phyloP scores from a whole-genome alignment of 2,329 filamentous ascomycete genomes.

The Uncinocarpus reesii region DNA sequence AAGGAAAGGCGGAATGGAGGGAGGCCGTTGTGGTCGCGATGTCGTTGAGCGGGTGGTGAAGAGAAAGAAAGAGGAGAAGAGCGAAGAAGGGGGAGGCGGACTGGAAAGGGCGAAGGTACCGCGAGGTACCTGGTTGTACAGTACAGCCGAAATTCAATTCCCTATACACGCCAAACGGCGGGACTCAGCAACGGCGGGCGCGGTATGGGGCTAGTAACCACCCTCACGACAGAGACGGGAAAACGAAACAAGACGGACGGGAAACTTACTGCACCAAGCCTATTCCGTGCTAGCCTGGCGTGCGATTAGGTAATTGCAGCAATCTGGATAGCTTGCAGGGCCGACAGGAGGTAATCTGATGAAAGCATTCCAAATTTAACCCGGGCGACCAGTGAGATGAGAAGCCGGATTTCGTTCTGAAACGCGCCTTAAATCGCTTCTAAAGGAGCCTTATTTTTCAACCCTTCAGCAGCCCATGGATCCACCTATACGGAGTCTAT shows the following conservation, averaged over 20 bases:
- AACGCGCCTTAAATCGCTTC: conserved; percentile 10
- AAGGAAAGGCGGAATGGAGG: conserved; percentile 3
- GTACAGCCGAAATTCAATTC: neutral
- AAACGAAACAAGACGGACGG: neutral
- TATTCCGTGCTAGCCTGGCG: neutral
- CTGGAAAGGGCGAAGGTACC: conserved; percentile 7
- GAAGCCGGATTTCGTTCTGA: conserved; percentile 3
- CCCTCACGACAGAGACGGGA: neutral
- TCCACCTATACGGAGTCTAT: conserved; percentile 3
- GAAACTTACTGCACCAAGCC: conserved; percentile 3
- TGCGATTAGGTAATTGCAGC: neutral
- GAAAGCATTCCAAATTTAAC: neutral
- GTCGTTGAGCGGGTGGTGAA: conserved; percentile 15
- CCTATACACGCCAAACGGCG: neutral
- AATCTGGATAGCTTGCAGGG: neutral
- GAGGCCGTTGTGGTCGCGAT: conserved; percentile 8
- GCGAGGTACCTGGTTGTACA: conserved; percentile 1
- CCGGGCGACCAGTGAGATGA: neutral
- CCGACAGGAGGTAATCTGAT: neutral
- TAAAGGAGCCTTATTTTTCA: conserved; percentile 5
- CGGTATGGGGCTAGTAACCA: neutral
- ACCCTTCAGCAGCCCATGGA: neutral
- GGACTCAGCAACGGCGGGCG: neutral
- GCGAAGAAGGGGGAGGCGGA: conserved; percentile 16
- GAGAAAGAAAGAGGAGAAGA: conserved; percentile 13